Evolutionary conservation across 805 yeast genomes (phyloP).

Genomic region (Alloascoidea hylecoeti): DNA sequence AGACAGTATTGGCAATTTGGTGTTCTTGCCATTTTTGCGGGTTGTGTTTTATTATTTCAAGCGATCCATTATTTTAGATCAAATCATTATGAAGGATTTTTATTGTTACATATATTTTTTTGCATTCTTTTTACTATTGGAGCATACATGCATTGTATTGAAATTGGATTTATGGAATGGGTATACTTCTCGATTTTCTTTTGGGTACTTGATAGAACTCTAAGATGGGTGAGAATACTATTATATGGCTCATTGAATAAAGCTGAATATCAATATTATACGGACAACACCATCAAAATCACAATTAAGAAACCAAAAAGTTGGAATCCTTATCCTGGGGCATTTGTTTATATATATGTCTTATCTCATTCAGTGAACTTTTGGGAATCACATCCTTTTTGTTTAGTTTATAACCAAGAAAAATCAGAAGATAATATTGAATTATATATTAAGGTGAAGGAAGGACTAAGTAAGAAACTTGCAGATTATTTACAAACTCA

Average conservation of each 20-base stretch:
- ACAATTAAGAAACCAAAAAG: conserved; percentile 25
- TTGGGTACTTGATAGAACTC: conserved; percentile 57
- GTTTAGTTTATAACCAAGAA: conserved; percentile 16
- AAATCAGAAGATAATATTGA: conserved; percentile 11
- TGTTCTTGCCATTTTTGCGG: conserved; percentile 21
- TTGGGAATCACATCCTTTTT: conserved; percentile 31
- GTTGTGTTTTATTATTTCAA: conserved; percentile 30
- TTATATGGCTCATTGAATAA: conserved; percentile 32
- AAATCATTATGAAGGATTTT: conserved; percentile 42
- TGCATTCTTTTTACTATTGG: conserved; percentile 38
- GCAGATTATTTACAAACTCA: conserved; percentile 13
- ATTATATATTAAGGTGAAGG: conserved; percentile 20
- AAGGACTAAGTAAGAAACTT: conserved; percentile 20
- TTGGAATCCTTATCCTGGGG: conserved; percentile 27
- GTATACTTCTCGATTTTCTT: conserved; percentile 40
- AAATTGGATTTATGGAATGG: conserved; percentile 32
- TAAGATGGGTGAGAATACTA: conserved; percentile 38
- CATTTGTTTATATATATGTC: conserved; percentile 25
- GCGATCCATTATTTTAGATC: conserved; percentile 38
- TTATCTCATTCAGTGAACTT: conserved; percentile 15
- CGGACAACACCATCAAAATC: conserved; percentile 28
- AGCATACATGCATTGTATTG: conserved; percentile 43
- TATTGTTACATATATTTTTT: conserved; percentile 40
- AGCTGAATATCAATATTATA: conserved; percentile 8
- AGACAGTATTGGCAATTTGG: conserved; percentile 15